phyloP scores from a whole-genome alignment of 306 rosid species.

The Sechiopsis laciniata region DNA sequence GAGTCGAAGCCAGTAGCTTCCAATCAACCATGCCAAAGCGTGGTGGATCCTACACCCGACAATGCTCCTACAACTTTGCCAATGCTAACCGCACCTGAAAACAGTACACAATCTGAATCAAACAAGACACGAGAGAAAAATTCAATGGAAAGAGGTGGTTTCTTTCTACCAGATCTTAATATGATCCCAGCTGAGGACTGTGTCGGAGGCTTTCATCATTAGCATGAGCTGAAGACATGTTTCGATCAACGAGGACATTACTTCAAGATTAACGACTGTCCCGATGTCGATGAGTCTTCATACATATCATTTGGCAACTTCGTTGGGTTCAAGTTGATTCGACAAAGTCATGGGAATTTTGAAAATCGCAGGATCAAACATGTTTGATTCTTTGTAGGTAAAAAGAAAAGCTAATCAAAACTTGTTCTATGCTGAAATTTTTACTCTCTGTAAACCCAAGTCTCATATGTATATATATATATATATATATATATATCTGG shows the following conservation, averaged over 20 bases:
- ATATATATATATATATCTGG: too few species aligned
- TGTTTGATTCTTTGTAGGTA: constrained; percentile 23
- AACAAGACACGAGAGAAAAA: background rate
- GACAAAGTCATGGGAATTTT: background rate
- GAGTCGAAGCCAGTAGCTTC: constrained; percentile 3
- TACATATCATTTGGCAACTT: background rate
- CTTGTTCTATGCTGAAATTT: constrained; percentile 1
- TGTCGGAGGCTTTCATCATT: background rate
- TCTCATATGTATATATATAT: too few species aligned
- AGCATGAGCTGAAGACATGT: constrained; percentile 3
- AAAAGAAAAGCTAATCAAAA: constrained; percentile 14
- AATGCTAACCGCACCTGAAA: background rate
- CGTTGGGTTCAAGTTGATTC: background rate
- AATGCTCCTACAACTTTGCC: background rate
- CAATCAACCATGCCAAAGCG: background rate
- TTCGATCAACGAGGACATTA: background rate
- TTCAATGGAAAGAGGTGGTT: background rate
- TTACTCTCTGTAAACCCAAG: background rate
- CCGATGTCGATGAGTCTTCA: background rate
- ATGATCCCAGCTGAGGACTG: constrained; percentile 27
- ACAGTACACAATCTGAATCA: background rate
- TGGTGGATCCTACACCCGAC: background rate
- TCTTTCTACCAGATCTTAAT: constrained; percentile 26
- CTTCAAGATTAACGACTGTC: background rate
- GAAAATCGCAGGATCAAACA: background rate